Base-by-base conservation (phyloP, 148 eudicot genomes). In the Rhododendron ovatum region DNA sequence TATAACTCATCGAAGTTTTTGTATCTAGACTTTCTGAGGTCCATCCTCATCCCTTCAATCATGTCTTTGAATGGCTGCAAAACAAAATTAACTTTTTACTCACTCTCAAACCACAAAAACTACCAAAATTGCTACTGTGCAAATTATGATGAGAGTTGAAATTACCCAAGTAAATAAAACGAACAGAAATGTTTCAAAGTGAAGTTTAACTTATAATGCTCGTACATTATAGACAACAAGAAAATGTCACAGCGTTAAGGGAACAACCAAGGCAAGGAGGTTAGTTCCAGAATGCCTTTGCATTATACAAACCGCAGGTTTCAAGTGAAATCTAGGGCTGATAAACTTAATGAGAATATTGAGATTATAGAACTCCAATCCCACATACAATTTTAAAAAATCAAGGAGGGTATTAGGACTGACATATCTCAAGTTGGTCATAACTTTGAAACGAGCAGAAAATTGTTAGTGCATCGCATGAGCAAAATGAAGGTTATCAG, bases 41-140 rank as follows among this genome's bases (percentile, higher is more conserved):
- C 99, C 92, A 93, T 88, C 84, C 99, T 90, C 99, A 97, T 97
- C 74, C 99, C 99, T 87, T 97, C 99, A 45, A 97, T 92, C 99
- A 97, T 97, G 88, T 97, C 99, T 91, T 94, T 97, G 88, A 97
- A 97, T 63, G 98, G 98, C 99, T 97, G 95, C 87, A 85, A 87
- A 59, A 41, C 1, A 86, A 81, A 53, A 84, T 0, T 28, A 1
- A 18, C 74, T 18, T 55, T 71, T 5, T 5, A 3, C 17, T 18
- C 4, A 7, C 14, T 83, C 37, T 47, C 9, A 17, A 74, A 50
- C 33, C 65, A 3, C 26, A 83, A 17, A 83, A 41, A 63, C 35
- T 7, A 39, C 22, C 18, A 55, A 1, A 17, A 55, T 17, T 55
- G 24, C 37, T 63, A 69, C 10, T 13, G 28, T 41, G 18, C 30